phyloP scores from a whole-genome alignment of 108 stramenopile genomes.

The Fistulifera solaris region DNA sequence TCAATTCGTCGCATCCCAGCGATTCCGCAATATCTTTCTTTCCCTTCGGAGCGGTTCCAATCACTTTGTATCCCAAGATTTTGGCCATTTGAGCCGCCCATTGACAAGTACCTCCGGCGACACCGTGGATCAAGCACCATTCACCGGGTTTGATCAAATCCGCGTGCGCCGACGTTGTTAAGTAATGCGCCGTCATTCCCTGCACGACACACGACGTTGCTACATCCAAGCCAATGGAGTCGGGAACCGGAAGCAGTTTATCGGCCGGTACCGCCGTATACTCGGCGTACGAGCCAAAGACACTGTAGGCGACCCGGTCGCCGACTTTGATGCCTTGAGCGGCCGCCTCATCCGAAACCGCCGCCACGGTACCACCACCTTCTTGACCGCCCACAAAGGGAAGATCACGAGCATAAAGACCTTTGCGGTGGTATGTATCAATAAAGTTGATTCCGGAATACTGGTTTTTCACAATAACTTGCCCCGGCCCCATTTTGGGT shows the following conservation, averaged over 20 bases:
- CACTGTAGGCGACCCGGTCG: constrained; percentile 64
- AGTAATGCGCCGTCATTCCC: constrained; percentile 79
- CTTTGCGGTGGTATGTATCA: constrained; percentile 73
- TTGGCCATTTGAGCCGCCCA: constrained; percentile 84
- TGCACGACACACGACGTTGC: constrained; percentile 69
- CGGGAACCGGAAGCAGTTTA: constrained; percentile 47
- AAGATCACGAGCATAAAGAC: constrained; percentile 58
- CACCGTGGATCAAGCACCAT: constrained; percentile 73
- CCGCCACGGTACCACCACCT: constrained; percentile 66
- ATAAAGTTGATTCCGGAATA: constrained; percentile 82
- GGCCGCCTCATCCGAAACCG: constrained; percentile 40
- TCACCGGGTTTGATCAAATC: constrained; percentile 61
- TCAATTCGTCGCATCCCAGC: constrained; percentile 64
- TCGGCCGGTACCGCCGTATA: constrained; percentile 61
- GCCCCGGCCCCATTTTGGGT: constrained; percentile 30
- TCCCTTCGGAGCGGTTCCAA: constrained; percentile 64
- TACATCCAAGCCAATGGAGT: constrained; percentile 39
- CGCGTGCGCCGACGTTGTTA: constrained; percentile 56
- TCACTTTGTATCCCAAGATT: constrained; percentile 70
- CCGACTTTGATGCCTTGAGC: constrained; percentile 44
- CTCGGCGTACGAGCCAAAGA: constrained; percentile 63
- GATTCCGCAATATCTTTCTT: constrained; percentile 39
- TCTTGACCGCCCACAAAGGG: constrained; percentile 79
- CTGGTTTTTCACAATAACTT: constrained; percentile 63
- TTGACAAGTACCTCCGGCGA: constrained; percentile 79